Percentiles rank a stretch among this genome's conserved stretches.
phyloP scores from a whole-genome alignment of 176 grass and related monocot species.

The Cocos nucifera region DNA sequence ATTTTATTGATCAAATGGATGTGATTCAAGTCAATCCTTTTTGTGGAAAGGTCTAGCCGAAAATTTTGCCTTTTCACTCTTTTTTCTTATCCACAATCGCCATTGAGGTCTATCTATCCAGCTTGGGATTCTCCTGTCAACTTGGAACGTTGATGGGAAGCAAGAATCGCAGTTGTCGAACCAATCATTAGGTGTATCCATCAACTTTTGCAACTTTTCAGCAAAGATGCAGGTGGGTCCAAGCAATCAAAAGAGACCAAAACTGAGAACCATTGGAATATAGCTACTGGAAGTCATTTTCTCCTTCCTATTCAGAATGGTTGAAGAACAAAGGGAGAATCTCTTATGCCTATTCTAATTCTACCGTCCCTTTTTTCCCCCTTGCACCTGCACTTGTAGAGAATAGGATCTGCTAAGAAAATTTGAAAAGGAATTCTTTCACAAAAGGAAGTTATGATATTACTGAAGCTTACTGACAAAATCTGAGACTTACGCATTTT shows the following conservation, averaged over 20 bases:
- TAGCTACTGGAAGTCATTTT: slow-evolving; percentile 33
- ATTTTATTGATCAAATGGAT: too few species aligned
- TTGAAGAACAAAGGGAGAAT: slow-evolving; percentile 48
- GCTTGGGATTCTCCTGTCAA: slow-evolving; percentile 56
- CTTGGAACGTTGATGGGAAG: slow-evolving; percentile 25
- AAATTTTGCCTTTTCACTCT: too few species aligned
- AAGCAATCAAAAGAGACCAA: slow-evolving; percentile 20
- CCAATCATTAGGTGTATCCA: slow-evolving; percentile 63
- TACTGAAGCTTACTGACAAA: too few species aligned
- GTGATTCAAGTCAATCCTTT: too few species aligned
- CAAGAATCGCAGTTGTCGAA: slow-evolving; percentile 42
- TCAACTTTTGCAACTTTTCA: slow-evolving; percentile 37
- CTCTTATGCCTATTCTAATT: slow-evolving; percentile 39
- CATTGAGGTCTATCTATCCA: slow-evolving; percentile 43
- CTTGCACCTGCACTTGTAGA: background rate
- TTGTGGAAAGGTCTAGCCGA: too few species aligned
- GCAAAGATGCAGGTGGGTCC: slow-evolving; percentile 27
- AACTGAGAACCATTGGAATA: slow-evolving; percentile 19
- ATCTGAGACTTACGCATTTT: too few species aligned
- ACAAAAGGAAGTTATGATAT: too few species aligned
- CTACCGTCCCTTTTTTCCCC: background rate
- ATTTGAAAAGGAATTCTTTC: too few species aligned
- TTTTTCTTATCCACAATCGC: too few species aligned
- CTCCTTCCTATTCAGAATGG: slow-evolving; percentile 47
- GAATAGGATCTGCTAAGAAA: too few species aligned